A percentile compares a stretch with the other conserved stretches of the same genome.
phyloP scores from a whole-genome alignment of 2,329 filamentous ascomycete species.

The Calonectria montana region DNA sequence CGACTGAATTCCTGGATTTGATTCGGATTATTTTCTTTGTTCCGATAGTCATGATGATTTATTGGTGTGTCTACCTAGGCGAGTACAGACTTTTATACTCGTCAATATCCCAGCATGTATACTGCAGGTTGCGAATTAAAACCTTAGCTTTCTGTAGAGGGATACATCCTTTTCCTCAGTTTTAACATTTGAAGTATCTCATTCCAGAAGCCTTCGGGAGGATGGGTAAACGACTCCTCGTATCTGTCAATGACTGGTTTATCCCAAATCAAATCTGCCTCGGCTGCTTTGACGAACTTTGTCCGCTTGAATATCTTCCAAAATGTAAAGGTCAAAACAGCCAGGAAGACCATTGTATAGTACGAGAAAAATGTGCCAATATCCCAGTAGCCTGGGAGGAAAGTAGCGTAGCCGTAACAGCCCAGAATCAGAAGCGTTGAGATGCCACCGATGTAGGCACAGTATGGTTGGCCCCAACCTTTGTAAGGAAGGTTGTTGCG shows the following conservation, averaged over 20 bases:
- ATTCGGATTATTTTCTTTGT: not conserved
- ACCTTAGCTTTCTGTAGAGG: not conserved
- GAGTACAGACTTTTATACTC: no score
- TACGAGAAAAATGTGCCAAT: slow-evolving; percentile 59
- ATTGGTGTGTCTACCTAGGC: no score
- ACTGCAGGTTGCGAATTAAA: not conserved
- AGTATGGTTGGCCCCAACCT: slow-evolving; percentile 68
- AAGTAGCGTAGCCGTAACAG: slow-evolving; percentile 63
- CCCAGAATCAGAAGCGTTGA: slow-evolving; percentile 33
- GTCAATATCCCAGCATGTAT: no score
- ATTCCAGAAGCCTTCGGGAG: slow-evolving; percentile 6
- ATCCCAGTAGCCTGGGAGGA: slow-evolving; percentile 55
- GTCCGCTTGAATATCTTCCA: slow-evolving; percentile 25
- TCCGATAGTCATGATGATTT: no score
- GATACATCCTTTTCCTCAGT: not conserved
- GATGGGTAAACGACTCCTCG: slow-evolving; percentile 3
- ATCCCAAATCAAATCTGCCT: slow-evolving; percentile 22
- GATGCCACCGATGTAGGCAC: slow-evolving; percentile 53
- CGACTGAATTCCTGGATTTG: no score
- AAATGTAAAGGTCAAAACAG: not conserved
- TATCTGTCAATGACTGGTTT: slow-evolving; percentile 21
- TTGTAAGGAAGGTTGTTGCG: slow-evolving; percentile 65
- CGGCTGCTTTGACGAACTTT: slow-evolving; percentile 3
- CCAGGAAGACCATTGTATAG: slow-evolving; percentile 59
- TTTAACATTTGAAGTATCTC: slow-evolving; percentile 12